These are phyloP conservation scores for Caryopteris hybrid DNA, from an alignment of 305 asterid genomes.

Conservation along the genomic window DNA sequence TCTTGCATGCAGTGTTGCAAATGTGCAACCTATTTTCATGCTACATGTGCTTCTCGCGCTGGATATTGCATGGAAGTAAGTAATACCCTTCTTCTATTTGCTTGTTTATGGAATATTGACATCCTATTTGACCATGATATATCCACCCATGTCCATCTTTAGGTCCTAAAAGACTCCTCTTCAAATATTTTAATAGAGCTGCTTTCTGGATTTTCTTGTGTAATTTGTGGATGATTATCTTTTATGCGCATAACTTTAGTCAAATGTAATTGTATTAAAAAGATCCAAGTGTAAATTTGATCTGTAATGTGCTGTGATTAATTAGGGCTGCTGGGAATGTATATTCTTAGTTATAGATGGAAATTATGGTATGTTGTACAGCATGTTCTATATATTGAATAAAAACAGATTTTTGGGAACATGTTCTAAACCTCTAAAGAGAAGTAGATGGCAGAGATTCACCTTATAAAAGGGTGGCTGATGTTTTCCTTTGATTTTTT, in stretches of 20 bases:
- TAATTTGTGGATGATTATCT: background rate
- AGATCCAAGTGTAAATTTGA: background rate
- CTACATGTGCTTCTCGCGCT: slow-evolving; percentile 87
- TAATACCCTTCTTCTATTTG: slow-evolving; percentile 15
- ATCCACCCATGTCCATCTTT: background rate
- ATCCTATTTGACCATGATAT: background rate
- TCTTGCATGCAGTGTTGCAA: slow-evolving; percentile 93
- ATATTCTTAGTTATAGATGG: background rate
- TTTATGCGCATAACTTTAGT: background rate
- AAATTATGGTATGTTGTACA: background rate
- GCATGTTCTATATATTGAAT: background rate
- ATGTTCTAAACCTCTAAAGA: background rate
- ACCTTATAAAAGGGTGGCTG: background rate
- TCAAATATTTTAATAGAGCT: background rate
- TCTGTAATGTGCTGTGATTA: background rate
- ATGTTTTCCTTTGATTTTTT: background rate
- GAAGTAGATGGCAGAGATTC: background rate
- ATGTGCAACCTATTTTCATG: slow-evolving; percentile 81
- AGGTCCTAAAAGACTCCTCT: background rate
- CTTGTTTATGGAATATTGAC: background rate
- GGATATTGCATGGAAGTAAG: slow-evolving; percentile 96
- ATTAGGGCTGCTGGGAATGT: background rate
- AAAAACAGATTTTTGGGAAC: background rate
- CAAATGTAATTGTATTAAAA: background rate
- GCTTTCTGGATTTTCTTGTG: background rate